Conservation (phyloP, 805 yeast genomes). For the Brettanomyces naardenensis region DNA sequence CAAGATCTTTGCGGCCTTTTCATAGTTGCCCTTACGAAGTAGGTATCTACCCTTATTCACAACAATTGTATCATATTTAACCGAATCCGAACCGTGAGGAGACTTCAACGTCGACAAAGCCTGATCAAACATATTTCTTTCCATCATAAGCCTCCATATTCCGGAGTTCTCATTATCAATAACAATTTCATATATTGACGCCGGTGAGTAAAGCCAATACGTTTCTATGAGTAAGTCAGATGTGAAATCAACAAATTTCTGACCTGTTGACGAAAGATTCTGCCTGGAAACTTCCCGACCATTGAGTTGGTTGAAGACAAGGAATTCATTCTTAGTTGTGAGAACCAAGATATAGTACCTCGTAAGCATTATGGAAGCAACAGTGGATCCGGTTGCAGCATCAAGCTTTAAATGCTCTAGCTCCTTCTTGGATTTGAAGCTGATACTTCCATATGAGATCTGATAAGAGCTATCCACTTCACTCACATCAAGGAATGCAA, state of each 20-base stretch:
- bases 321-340: conserved; percentile 31
- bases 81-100: conserved; percentile 28
- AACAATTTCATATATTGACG: conserved; percentile 62
- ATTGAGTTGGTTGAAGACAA: conserved; percentile 43
- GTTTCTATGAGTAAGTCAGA: conserved; percentile 48
- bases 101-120: conserved; percentile 42
- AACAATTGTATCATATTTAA: conserved; percentile 40
- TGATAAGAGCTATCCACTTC: conserved; percentile 12
- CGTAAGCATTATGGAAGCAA: conserved; percentile 37
- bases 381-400: conserved; percentile 3
- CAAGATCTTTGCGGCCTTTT: conserved; percentile 45
- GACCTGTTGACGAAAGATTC: conserved; percentile 20
- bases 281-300: conserved; percentile 37
- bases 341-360: conserved; percentile 47
- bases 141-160: conserved; percentile 64
- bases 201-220: conserved; percentile 66
- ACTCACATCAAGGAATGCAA: conserved; percentile 18
- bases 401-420: conserved; percentile 11
- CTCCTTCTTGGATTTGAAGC: conserved; percentile 16
- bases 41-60: conserved; percentile 47
- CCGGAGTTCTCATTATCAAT: conserved; percentile 61
- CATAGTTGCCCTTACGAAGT: conserved; percentile 21
- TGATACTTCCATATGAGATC: conserved; percentile 13
- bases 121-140: conserved; percentile 47
- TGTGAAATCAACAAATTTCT: conserved; percentile 36